Percentiles rank a stretch among this genome's conserved stretches.
phyloP scores from a whole-genome alignment of 164 flowering plant species.

The Magnolia sinica region DNA sequence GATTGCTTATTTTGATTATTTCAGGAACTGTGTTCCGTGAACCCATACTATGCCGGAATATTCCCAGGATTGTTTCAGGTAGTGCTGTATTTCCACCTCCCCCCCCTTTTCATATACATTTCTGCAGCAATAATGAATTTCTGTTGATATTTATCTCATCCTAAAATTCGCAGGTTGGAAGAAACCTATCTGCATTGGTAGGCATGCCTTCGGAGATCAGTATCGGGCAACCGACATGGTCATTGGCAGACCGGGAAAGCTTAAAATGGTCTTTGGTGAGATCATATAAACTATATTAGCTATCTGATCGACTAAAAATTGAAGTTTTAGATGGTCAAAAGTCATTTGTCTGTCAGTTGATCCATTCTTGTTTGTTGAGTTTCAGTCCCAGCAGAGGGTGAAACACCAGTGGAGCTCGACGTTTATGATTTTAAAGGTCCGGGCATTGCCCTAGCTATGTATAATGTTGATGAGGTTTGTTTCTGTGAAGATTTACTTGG shows the following conservation, averaged over 20 bases:
- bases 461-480: slow-evolving; percentile 91
- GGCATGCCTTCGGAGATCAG: slow-evolving; percentile 99
- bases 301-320: background rate
- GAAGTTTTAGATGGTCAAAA: background rate
- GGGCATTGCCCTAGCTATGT: slow-evolving; percentile 94
- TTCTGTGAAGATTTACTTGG: background rate
- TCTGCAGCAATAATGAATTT: background rate
- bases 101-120: background rate
- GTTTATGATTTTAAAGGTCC: slow-evolving; percentile 86
- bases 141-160: background rate
- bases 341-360: background rate
- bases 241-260: slow-evolving; percentile 84
- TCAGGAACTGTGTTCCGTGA: slow-evolving; percentile 97
- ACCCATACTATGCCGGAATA: slow-evolving; percentile 82
- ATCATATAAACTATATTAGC: background rate
- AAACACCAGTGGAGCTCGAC: slow-evolving; percentile 58
- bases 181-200: slow-evolving; percentile 94
- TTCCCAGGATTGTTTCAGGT: slow-evolving; percentile 91
- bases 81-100: slow-evolving; percentile 6
- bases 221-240: slow-evolving; percentile 93
- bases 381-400: slow-evolving; percentile 75
- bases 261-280: slow-evolving; percentile 96
- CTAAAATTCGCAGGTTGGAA: slow-evolving; percentile 66
- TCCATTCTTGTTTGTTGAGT: slow-evolving; percentile 10
- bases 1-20: background rate